Percentiles rank a stretch among this genome's conserved stretches.
phyloP scores from a whole-genome alignment of 805 yeast genomes.

The Pichia occidentalis region DNA sequence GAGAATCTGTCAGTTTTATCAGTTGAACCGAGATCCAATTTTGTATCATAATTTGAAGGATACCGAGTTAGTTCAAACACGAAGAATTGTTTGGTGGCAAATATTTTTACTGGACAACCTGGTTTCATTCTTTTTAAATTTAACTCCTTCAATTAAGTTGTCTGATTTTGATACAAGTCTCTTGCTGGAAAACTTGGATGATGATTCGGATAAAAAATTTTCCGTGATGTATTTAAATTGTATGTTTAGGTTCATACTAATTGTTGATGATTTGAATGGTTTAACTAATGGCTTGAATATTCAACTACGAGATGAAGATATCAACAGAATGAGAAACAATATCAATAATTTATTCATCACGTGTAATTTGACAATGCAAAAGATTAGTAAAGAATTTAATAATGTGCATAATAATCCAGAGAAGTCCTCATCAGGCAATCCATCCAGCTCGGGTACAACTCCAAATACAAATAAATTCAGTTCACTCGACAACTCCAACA shows the following conservation, averaged over 20 bases:
- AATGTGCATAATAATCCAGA: no score
- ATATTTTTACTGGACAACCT: slow-evolving; percentile 52
- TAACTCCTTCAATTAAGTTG: slow-evolving; percentile 21
- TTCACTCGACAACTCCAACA: no score
- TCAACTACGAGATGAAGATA: slow-evolving; percentile 34
- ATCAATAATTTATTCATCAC: slow-evolving; percentile 44
- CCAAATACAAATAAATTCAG: no score
- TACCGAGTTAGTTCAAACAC: slow-evolving; percentile 41
- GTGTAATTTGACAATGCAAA: slow-evolving; percentile 43
- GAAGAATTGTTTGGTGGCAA: slow-evolving; percentile 64
- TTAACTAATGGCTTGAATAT: slow-evolving; percentile 43
- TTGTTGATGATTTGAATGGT: slow-evolving; percentile 47
- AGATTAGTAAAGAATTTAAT: slow-evolving; percentile 26
- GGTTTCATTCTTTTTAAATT: slow-evolving; percentile 21
- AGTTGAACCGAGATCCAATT: slow-evolving; percentile 56
- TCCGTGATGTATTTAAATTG: slow-evolving; percentile 20
- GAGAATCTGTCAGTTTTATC: slow-evolving; percentile 25
- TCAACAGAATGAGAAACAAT: slow-evolving; percentile 40
- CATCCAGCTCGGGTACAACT: neutral
- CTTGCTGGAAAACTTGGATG: slow-evolving; percentile 18
- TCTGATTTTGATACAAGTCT: slow-evolving; percentile 24
- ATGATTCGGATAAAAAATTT: slow-evolving; percentile 8
- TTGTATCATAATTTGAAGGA: slow-evolving; percentile 43
- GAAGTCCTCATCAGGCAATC: no score
- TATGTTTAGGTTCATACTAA: slow-evolving; percentile 32